Evolutionary conservation across 805 yeast species (phyloP).

Genomic region (Zygoascus biomembranicola): DNA sequence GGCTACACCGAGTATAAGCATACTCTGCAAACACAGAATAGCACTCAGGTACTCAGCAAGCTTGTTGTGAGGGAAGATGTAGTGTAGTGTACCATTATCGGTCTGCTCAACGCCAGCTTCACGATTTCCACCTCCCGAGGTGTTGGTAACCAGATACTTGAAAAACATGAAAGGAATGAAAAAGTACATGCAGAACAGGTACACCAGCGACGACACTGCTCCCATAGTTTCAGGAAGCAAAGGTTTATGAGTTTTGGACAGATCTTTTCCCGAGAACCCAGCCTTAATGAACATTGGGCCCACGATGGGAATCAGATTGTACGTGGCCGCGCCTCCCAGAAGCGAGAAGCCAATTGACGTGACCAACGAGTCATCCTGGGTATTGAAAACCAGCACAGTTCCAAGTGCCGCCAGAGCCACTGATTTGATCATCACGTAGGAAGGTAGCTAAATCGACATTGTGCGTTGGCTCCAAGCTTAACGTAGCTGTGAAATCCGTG

Average conservation of each 20-base stretch:
- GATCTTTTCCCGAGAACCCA: constrained; percentile 81
- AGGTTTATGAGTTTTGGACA: constrained; percentile 69
- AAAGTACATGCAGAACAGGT: constrained; percentile 70
- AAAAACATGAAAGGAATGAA: constrained; percentile 84
- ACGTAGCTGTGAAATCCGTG: too few relatives aligned
- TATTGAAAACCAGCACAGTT: constrained; percentile 18
- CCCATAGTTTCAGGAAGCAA: constrained; percentile 88
- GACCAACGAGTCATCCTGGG: constrained; percentile 37
- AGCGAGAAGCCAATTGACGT: constrained; percentile 61
- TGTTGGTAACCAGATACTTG: constrained; percentile 54
- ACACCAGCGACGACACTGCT: constrained; percentile 75
- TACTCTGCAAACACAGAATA: constrained; percentile 71
- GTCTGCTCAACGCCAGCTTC: constrained; percentile 31
- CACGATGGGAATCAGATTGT: constrained; percentile 59
- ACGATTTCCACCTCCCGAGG: constrained; percentile 53
- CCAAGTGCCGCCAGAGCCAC: constrained; percentile 5
- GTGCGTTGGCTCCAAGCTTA: too few relatives aligned
- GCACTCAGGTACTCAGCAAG: constrained; percentile 83
- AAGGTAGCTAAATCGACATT: too few relatives aligned
- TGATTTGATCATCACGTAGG: neutral
- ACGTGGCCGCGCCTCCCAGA: constrained; percentile 55
- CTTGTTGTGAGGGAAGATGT: constrained; percentile 65
- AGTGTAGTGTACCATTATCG: constrained; percentile 7
- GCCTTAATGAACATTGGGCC: constrained; percentile 57
- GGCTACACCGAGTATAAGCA: constrained; percentile 76